These are phyloP conservation scores for Beauveria sp. DNA, from an alignment of 2,329 filamentous ascomycete species.

Conservation along the genomic window DNA sequence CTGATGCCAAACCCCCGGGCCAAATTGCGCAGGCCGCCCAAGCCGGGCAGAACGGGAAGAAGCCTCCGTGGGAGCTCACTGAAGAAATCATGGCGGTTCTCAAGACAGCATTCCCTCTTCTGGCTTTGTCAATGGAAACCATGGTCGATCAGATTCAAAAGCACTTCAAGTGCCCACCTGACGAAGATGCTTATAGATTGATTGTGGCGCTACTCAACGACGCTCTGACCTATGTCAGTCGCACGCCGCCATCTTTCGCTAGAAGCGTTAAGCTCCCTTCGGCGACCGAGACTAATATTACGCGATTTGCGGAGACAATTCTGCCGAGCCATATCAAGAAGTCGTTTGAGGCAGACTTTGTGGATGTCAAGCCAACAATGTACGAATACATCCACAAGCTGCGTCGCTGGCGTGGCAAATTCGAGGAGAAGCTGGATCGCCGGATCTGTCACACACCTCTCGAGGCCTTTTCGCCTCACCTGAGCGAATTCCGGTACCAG, in stretches of 20 bases:
- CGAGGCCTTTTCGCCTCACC: slow-evolving; percentile 79
- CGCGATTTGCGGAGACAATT: slow-evolving; percentile 91
- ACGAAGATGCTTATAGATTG: slow-evolving; percentile 93
- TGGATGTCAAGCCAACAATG: slow-evolving; percentile 92
- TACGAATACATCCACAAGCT: slow-evolving; percentile 97
- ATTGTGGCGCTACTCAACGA: slow-evolving; percentile 98
- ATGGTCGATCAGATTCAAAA: slow-evolving; percentile 99
- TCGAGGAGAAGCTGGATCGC: slow-evolving; percentile 93
- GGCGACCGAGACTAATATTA: slow-evolving; percentile 93
- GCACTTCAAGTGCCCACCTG: slow-evolving; percentile 97
- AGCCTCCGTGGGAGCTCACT: slow-evolving; percentile 91
- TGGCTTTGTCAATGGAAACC: slow-evolving; percentile 97
- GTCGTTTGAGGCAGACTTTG: slow-evolving; percentile 96
- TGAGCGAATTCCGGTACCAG: slow-evolving; percentile 94
- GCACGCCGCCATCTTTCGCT: slow-evolving; percentile 78
- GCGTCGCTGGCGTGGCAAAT: slow-evolving; percentile 91
- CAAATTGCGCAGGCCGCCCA: slow-evolving; percentile 10
- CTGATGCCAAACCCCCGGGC: slow-evolving; percentile 10
- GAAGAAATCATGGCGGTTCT: slow-evolving; percentile 93
- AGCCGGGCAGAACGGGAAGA: slow-evolving; percentile 42
- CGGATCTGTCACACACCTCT: slow-evolving; percentile 65
- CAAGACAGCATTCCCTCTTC: slow-evolving; percentile 92
- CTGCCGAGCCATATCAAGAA: slow-evolving; percentile 90
- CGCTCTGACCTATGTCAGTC: slow-evolving; percentile 83
- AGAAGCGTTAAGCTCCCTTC: slow-evolving; percentile 84